Percentiles rank a stretch among this genome's conserved stretches.
These are phyloP conservation scores for Syzygium oleosum DNA, from an alignment of 345 rosid genomes.

Conservation along the genomic window DNA sequence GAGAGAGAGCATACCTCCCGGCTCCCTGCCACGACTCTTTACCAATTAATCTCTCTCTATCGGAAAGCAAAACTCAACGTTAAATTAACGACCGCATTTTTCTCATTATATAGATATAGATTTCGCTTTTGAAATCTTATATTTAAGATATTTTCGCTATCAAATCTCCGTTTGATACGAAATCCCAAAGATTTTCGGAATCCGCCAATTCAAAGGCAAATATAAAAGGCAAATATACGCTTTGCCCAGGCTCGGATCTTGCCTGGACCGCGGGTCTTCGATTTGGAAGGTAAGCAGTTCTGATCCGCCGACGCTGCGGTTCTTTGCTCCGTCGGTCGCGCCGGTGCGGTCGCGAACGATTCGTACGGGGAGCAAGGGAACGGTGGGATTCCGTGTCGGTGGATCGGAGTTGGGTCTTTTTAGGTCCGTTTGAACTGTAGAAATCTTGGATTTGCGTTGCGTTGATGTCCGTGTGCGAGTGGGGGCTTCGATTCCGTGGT, in stretches of 20 bases:
- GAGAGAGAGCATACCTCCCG: fast-evolving
- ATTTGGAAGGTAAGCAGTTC: not conserved
- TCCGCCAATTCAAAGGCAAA: too few species aligned
- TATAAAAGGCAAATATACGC: too few species aligned
- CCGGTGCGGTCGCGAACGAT: not conserved
- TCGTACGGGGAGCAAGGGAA: not conserved
- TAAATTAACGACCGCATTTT: not conserved
- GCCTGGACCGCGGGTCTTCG: not conserved
- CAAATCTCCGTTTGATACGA: too few species aligned
- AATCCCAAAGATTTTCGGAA: too few species aligned
- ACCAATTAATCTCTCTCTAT: not conserved
- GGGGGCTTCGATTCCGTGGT: not conserved
- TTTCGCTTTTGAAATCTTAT: too few species aligned
- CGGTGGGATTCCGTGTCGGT: not conserved
- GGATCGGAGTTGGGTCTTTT: not conserved
- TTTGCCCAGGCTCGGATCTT: not conserved
- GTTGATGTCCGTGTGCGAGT: not conserved
- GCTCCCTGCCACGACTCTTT: too few species aligned
- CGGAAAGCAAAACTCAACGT: too few species aligned
- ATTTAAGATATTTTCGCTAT: too few species aligned
- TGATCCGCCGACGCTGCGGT: not conserved
- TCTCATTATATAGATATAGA: too few species aligned
- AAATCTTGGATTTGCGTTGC: not conserved
- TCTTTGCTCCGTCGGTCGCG: not conserved
- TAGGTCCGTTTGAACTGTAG: not conserved